phyloP scores from a whole-genome alignment of 208 protist genomes.

The Acanthamoeba castellanii region DNA sequence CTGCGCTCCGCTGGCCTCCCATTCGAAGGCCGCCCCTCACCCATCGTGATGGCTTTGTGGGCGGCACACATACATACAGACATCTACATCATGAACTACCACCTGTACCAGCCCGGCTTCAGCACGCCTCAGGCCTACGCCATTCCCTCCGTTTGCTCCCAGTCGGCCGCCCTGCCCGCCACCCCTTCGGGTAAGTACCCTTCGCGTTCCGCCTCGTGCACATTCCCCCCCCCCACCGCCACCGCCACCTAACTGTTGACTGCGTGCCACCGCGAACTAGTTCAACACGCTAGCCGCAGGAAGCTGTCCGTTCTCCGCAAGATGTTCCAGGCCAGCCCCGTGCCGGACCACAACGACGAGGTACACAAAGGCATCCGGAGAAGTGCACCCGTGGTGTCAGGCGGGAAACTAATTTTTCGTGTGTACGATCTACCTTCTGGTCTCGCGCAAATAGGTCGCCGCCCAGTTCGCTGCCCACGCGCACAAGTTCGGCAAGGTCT shows the following conservation, averaged over 20 bases:
- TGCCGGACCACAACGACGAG: not conserved
- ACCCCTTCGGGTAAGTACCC: not conserved
- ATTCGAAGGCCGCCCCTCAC: not conserved
- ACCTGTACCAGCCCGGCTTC: slow-evolving; percentile 57
- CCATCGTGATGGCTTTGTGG: no score
- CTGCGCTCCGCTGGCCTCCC: not conserved
- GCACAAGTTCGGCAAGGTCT: slow-evolving; percentile 55
- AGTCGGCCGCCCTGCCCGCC: not conserved
- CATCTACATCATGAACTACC: slow-evolving; percentile 64
- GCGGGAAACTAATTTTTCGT: not conserved
- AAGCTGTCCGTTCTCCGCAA: slow-evolving; percentile 51
- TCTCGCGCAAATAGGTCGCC: not conserved
- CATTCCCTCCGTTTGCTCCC: slow-evolving; percentile 8
- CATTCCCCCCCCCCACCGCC: not conserved
- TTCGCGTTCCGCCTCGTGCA: not conserved
- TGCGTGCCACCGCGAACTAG: not conserved
- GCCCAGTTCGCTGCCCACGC: slow-evolving; percentile 35
- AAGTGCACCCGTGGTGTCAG: not conserved
- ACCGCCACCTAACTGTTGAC: no score
- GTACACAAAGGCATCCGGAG: not conserved
- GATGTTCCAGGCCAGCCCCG: slow-evolving; percentile 10
- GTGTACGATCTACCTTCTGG: no score
- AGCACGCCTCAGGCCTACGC: slow-evolving; percentile 20
- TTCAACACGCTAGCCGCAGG: slow-evolving; percentile 56
- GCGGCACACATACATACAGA: not conserved